Percentiles rank a stretch among this genome's conserved stretches.
Conservation (phyloP, 352 stramenopile genomes). For the Phytophthora quininea region DNA sequence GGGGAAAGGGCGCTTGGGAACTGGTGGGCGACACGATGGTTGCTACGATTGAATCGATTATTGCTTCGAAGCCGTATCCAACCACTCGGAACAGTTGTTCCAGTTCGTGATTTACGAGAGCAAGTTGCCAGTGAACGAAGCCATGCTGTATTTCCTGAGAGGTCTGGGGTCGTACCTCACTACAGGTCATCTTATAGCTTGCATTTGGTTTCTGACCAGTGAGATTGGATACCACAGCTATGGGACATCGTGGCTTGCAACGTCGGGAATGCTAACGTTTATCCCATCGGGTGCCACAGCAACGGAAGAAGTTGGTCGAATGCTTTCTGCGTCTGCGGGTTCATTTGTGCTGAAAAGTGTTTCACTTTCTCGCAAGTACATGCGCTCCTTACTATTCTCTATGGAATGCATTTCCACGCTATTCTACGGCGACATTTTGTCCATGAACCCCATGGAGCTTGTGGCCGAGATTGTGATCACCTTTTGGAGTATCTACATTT, state of each 20-base stretch:
- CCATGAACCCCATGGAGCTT: conserved; percentile 71
- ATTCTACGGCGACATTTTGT: conserved; percentile 74
- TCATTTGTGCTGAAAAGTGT: conserved; percentile 23
- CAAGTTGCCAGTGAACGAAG: conserved; percentile 51
- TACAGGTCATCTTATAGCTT: conserved; percentile 70
- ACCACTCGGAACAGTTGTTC: conserved; percentile 46
- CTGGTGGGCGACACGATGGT: conserved; percentile 48
- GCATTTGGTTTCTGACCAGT: conserved; percentile 59
- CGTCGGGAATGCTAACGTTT: conserved; percentile 53
- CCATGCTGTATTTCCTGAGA: conserved; percentile 49
- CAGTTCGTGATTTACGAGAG: conserved; percentile 70
- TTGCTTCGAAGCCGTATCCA: conserved; percentile 45
- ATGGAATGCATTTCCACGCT: conserved; percentile 72
- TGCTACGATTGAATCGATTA: conserved; percentile 66
- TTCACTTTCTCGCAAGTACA: conserved; percentile 60
- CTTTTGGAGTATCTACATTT: conserved; percentile 75
- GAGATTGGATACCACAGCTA: conserved; percentile 45
- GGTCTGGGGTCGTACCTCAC: conserved; percentile 57
- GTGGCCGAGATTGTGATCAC: conserved; percentile 62
- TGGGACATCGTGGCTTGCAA: conserved; percentile 61
- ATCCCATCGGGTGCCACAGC: conserved; percentile 8
- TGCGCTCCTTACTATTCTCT: conserved; percentile 66
- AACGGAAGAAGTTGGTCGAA: conserved; percentile 9
- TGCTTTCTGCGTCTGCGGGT: conserved; percentile 9
- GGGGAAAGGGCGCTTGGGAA: conserved; percentile 1